Conservation (phyloP, 1,284 basidiomycete species). For the Abortiporus biennis region DNA sequence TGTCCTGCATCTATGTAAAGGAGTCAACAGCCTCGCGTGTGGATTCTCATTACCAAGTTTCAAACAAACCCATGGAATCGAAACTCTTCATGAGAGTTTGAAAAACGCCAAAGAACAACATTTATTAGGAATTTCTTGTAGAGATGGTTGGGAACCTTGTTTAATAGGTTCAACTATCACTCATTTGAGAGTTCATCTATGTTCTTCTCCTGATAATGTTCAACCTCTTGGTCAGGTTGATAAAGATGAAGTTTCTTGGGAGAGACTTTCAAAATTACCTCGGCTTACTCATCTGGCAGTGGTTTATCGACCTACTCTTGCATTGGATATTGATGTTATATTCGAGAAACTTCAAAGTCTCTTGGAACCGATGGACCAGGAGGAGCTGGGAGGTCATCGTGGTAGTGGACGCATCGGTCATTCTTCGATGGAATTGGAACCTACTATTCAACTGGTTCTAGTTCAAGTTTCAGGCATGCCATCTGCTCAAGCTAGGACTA, state of each 20-base stretch:
- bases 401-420: too few species aligned
- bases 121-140: conserved; percentile 29
- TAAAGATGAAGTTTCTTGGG: conserved; percentile 18
- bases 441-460: conserved; percentile 23
- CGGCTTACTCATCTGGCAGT: conserved; percentile 32
- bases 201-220: conserved; percentile 9
- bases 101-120: conserved; percentile 27
- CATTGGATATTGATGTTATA: conserved; percentile 15
- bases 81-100: conserved; percentile 14
- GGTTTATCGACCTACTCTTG: conserved; percentile 22
- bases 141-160: conserved; percentile 30
- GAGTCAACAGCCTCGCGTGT: conserved; percentile 31
- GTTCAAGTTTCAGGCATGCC: conserved; percentile 24
- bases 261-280: conserved; percentile 23
- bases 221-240: conserved; percentile 14
- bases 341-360: conserved; percentile 18
- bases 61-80: too few species aligned
- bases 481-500: conserved; percentile 13
- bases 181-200: conserved; percentile 31
- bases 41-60: conserved; percentile 30
- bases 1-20: conserved; percentile 26
- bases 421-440: background rate
- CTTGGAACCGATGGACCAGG: conserved; percentile 8
- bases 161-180: conserved; percentile 27
- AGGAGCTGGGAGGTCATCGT: background rate